Base-by-base conservation (phyloP, 2,329 filamentous ascomycete genomes). In the Cladosporium sp. region DNA sequence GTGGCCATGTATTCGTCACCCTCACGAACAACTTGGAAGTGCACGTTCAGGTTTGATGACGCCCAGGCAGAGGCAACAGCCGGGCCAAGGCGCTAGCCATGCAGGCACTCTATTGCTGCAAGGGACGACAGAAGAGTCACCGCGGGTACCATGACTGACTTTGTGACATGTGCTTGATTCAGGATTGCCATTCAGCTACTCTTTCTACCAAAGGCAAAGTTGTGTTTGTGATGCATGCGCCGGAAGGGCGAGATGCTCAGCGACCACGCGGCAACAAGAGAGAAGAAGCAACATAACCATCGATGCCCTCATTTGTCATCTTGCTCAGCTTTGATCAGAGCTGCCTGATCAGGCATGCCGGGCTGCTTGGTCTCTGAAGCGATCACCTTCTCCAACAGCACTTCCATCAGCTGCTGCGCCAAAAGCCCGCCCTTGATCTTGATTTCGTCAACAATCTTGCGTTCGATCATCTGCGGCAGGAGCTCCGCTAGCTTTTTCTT, bases 81-180 rank as follows among this genome's bases (percentile, higher is more conserved):
- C 13, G 16, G n/a, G 48, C 48, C 48, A 43, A 50, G 48, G 40
- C 48, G 48, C 48, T 50, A 50, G 46, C 35, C 37, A 50, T 50
- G 48, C 48, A 43, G 37, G 40, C 31, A 50, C 48, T 43, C 6
- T 35, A 35, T 32, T 9, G 18, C 40, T 50, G 48, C 48, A 50
- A 50, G 48, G 48, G 48, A 43, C 46, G 16, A 22, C 22, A 28
- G 22, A 28, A 28, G 22, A 28, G 22, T 28, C 22, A 28, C 22
- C 4, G 22, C 22, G 22, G 22, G 22, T 7, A 28, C 7, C 22
- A 28, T 28, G 22, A 28, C 22, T 28, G 4, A 28, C 22, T 28
- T 4, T 28, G 22, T 28, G 22, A 28, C 22, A 5, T 28, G 22
- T 28, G 22, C 22, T 28, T 28, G 22, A 7, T 28, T 28, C 7